Evolutionary conservation across 176 grass and related monocot genomes (phyloP).

Genomic region (Dendrocalamus sinicus): DNA sequence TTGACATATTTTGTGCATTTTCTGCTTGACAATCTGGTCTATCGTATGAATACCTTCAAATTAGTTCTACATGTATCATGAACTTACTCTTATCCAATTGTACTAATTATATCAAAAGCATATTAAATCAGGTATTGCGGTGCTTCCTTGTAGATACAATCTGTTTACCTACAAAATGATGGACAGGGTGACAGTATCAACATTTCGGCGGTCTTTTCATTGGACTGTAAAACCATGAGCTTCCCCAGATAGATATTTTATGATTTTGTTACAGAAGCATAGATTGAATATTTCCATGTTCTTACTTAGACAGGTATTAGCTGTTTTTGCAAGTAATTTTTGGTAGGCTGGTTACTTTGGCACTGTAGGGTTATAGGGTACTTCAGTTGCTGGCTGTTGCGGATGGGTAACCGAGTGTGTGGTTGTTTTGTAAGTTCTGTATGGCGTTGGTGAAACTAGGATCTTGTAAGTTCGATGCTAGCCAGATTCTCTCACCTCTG

Average conservation of each 20-base stretch:
- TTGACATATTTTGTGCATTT: background rate
- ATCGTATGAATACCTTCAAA: background rate
- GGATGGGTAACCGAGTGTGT: no score
- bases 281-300: background rate
- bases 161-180: background rate
- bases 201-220: background rate
- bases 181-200: background rate
- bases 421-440: no score
- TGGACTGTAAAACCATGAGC: background rate
- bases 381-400: no score
- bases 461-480: no score
- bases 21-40: background rate
- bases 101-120: background rate
- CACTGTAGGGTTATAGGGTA: no score
- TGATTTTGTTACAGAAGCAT: background rate
- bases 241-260: background rate
- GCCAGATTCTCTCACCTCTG: no score
- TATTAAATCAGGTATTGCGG: background rate
- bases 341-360: no score
- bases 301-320: background rate
- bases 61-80: background rate
- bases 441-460: no score
- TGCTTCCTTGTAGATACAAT: slow-evolving; percentile 3
- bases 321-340: no score
- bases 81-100: background rate